Base-by-base conservation (phyloP, 495 filamentous ascomycete genomes). In the Paragyromitra xinjiangensis region DNA sequence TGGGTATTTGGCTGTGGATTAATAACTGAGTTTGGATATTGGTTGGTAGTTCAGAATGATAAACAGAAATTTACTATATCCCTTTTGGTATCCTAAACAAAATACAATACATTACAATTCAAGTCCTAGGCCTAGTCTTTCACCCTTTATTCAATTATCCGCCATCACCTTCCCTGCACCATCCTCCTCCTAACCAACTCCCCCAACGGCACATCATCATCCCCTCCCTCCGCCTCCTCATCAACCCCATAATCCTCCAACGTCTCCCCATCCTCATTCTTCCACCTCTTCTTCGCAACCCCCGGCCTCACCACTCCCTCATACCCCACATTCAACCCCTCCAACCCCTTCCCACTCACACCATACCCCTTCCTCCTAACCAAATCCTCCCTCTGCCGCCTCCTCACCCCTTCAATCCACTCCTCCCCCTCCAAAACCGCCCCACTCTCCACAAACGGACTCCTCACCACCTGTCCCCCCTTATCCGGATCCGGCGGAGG, bases 401-500 rank as follows among this genome's bases (percentile, higher is more conserved):
- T 22, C 16, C 77, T n/a, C 29, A 79, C 77, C 12, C 77, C 85
- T 71, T 84, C 81, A 22, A 51, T 72, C 86, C 86, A 80, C 1
- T 89, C 75, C 44, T 89, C 85, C 11, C 88, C 85, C 19, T 82
- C 56, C 66, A 71, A 40, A 82, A 77, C 42, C 80, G 82, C 45
- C 14, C 50, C 51, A 1, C 53, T 19, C 34, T 19, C n/a, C 56
- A 16, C 50, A 24, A 14, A 24, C 48, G 34, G n/a, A 6, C 39
- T 53, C 37, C 39, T 40, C 19, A 1, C 61, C 6, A 34, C 19
- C 82, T 82, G 80, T 84, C 48, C 79, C 83, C 80, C 86, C 71
- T 94, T 92, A 73, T 98, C 95, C 56, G 94, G 94, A 82, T 98
- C 95, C 0, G 90, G 88, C 3, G 96, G 95, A 24, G 95, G 95